These are phyloP conservation scores for Bremia lactucae DNA, from an alignment of 352 stramenopile species.

Conservation along the genomic window DNA sequence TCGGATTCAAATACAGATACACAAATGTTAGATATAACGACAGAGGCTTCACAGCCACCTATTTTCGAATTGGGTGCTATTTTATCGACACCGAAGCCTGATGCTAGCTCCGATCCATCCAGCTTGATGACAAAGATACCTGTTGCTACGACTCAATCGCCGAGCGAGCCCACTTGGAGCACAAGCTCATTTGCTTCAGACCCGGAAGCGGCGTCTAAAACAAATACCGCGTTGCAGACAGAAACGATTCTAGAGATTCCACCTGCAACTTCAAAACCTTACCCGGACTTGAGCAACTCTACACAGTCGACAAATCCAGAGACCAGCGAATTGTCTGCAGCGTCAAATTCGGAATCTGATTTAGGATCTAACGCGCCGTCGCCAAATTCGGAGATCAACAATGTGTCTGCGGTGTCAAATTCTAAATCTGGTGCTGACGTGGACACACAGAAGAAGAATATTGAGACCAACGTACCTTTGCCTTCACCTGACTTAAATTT, in stretches of 20 bases:
- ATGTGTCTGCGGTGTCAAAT: no score
- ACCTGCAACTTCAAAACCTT: no score
- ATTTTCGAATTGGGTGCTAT: background rate
- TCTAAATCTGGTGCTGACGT: no score
- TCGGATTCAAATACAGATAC: conserved; percentile 4
- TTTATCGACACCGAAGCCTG: background rate
- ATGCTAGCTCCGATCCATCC: background rate
- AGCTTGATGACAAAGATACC: no score
- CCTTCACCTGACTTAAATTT: no score
- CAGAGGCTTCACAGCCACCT: background rate
- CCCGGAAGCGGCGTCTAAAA: background rate
- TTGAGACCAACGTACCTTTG: no score
- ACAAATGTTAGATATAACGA: background rate
- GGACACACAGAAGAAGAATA: no score
- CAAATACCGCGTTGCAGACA: background rate
- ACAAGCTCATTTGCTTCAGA: background rate
- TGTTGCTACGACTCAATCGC: no score
- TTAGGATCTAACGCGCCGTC: background rate
- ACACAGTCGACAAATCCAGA: conserved; percentile 2
- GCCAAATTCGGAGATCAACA: background rate
- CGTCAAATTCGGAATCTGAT: background rate
- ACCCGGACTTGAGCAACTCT: no score
- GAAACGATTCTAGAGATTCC: no score
- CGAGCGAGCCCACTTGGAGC: no score
- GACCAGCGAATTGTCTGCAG: background rate